Conservation (phyloP, 176 grass and related monocot species). For the Carex littledalei region DNA sequence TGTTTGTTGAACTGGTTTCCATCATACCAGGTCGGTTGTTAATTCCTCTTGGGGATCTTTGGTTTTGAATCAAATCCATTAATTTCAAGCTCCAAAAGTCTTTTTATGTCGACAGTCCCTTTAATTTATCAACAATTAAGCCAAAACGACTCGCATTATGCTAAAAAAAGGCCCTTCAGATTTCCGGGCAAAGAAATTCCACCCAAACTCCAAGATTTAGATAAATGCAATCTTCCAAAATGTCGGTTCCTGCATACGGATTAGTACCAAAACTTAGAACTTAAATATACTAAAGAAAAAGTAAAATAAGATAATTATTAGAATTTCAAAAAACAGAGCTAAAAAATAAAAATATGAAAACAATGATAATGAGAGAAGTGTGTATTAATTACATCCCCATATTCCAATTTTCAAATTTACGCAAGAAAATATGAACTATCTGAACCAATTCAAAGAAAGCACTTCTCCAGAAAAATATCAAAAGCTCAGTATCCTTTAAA, state of each 20-base stretch:
- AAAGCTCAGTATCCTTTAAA: not conserved
- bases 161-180: constrained; percentile 2
- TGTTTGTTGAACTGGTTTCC: not conserved
- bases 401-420: not conserved
- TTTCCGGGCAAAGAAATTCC: not conserved
- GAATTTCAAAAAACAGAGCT: not conserved
- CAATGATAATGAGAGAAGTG: not conserved
- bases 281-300: not conserved
- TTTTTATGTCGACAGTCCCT: not conserved
- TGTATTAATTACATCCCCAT: not conserved
- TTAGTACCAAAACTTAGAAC: not conserved
- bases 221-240: constrained; percentile 7
- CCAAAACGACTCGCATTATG: not conserved
- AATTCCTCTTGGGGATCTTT: constrained; percentile 9
- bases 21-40: not conserved
- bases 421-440: not conserved
- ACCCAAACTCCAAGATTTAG: not conserved
- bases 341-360: not conserved
- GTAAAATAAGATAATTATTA: not conserved
- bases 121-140: not conserved
- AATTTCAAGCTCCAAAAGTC: not conserved
- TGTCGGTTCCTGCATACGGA: not conserved
- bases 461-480: not conserved
- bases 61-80: constrained; percentile 18
- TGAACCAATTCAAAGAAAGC: not conserved